Evolutionary conservation across 495 filamentous ascomycete species (phyloP).

Genomic region (Emericellopsis terricola): DNA sequence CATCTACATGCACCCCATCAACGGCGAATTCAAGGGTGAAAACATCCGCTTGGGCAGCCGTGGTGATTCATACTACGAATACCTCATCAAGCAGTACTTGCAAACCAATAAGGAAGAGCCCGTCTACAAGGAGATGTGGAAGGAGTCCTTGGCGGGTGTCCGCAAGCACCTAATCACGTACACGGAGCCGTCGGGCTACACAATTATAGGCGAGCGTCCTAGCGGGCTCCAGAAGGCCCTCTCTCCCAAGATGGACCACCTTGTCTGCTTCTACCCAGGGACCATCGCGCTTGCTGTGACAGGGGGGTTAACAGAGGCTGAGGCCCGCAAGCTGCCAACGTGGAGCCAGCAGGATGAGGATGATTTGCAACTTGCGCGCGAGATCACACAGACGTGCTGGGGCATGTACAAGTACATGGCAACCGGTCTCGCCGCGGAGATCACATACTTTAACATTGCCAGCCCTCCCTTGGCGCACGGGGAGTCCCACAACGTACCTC

Average conservation of each 20-base stretch:
- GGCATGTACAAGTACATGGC: conserved; percentile 80
- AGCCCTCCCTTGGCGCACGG: conserved; percentile 37
- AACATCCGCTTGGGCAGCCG: conserved; percentile 86
- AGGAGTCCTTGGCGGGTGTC: conserved; percentile 67
- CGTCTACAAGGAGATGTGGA: conserved; percentile 84
- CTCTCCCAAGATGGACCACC: conserved; percentile 90
- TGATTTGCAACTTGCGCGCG: conserved; percentile 68
- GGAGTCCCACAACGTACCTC: conserved; percentile 26
- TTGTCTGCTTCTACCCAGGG: conserved; percentile 94
- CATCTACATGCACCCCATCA: conserved; percentile 71
- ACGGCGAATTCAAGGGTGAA: conserved; percentile 56
- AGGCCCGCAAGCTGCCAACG: conserved; percentile 47
- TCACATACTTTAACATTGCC: conserved; percentile 68
- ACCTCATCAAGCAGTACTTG: conserved; percentile 90
- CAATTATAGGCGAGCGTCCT: conserved; percentile 74
- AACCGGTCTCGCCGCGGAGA: conserved; percentile 83
- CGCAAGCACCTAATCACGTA: conserved; percentile 86
- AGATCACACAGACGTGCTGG: conserved; percentile 95
- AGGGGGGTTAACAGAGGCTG: conserved; percentile 50
- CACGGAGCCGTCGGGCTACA: conserved; percentile 58
- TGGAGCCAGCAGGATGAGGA: conserved; percentile 73
- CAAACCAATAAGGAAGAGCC: conserved; percentile 79
- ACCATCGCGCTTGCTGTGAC: conserved; percentile 85
- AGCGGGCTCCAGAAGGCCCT: conserved; percentile 44
- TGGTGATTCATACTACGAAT: conserved; percentile 96